Evolutionary conservation across 176 grass and related monocot genomes (phyloP), one percentile per base, ranked within the genome.

Genomic region (Bromus sterilis): DNA sequence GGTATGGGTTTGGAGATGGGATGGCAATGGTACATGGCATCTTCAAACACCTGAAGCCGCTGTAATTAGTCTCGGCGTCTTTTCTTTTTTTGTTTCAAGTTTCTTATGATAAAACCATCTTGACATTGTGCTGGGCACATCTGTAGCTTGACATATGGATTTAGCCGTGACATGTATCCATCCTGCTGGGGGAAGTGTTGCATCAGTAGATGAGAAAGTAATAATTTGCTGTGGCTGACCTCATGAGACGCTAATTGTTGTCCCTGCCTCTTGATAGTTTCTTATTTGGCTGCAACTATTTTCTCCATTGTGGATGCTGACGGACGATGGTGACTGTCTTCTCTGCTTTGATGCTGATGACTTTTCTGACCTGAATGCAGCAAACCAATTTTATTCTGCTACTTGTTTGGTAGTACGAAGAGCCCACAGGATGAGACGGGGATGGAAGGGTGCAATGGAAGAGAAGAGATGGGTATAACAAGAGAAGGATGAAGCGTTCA

Each of bases 1-100:
- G 83, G 66, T 78, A 82, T 74, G 83, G 58, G 74, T 80, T 67
- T 66, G 66, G 83, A 59, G 73, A 78, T 82, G 72, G 56, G 78
- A 89, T 23, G 74, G 39, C 82, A 41, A 77, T 74, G 57, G 25
- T 66, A 72, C 30, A 40, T 59, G 33, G 36, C 73, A 71, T 76
- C 78, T 56, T 46, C 58, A 46, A 75, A 68, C 78, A 36, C 64
- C 79, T 49, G 43, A 65, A 78, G 79, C 83, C 74, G 18, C 30
- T 90, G 88, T 90, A 86, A 90, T 86, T 90, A 90, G 83, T 60
- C 39, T 77, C 78, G 75, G 63, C 36, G 31, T 3, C 5, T 15
- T 25, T 29, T 18, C 15, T 11, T 44, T 12, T 56, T 56, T 61
- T 16, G 56, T 73, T 86, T 82, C 44, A 71, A 62, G 65, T 77